Percentiles rank a stretch among this genome's conserved stretches.
Conservation (phyloP, 257 asterid species). For the Solanum tarijense region DNA sequence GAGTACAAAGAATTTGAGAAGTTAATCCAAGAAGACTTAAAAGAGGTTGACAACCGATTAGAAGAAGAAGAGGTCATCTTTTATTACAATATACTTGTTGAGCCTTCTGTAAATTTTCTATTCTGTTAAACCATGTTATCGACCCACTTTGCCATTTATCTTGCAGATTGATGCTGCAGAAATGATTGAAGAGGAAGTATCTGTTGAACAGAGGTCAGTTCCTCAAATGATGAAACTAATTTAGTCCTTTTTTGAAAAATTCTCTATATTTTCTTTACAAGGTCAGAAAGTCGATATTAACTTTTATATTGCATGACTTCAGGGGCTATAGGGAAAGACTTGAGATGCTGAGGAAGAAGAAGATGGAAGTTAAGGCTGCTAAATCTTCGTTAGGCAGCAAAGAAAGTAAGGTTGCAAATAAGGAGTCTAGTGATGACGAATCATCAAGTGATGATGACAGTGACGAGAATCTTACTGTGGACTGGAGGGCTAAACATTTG, state of each 20-base stretch:
- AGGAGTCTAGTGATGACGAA: slow-evolving; percentile 55
- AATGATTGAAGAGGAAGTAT: slow-evolving; percentile 75
- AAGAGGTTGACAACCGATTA: slow-evolving; percentile 69
- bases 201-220: slow-evolving; percentile 71
- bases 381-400: slow-evolving; percentile 31
- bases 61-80: slow-evolving; percentile 94
- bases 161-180: slow-evolving; percentile 91
- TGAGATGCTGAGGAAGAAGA: slow-evolving; percentile 59
- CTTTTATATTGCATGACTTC: slow-evolving; percentile 8
- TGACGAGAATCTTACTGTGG: slow-evolving; percentile 44
- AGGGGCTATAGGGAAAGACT: slow-evolving; percentile 65
- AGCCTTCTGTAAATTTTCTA: neutral
- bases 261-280: neutral
- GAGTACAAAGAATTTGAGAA: slow-evolving; percentile 94
- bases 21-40: slow-evolving; percentile 75
- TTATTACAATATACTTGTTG: neutral
- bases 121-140: neutral
- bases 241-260: neutral
- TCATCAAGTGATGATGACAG: slow-evolving; percentile 65
- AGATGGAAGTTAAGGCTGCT: slow-evolving; percentile 59
- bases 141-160: slow-evolving; percentile 8
- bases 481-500: slow-evolving; percentile 92
- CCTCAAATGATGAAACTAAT: neutral
- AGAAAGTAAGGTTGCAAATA: slow-evolving; percentile 15
- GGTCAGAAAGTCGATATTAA: slow-evolving; percentile 41